Conservation (phyloP, 2,329 filamentous ascomycete genomes). For the Arachnomyces sp. region DNA sequence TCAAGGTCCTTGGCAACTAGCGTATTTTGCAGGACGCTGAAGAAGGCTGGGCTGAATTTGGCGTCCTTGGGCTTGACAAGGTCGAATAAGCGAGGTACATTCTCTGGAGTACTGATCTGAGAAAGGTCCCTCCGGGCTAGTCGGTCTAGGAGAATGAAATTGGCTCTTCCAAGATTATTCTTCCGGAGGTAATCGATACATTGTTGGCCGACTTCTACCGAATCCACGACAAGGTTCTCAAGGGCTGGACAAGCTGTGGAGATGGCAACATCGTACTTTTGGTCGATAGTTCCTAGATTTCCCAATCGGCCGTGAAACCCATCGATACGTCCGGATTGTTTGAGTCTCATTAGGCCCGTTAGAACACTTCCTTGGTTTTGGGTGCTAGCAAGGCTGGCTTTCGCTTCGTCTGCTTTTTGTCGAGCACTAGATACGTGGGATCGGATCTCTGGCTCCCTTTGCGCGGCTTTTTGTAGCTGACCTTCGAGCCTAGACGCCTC, state of each 20-base stretch:
- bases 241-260: constrained; percentile 88
- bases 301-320: constrained; percentile 94
- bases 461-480: constrained; percentile 63
- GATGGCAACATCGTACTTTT: constrained; percentile 94
- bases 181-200: constrained; percentile 97
- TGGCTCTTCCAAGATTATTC: constrained; percentile 91
- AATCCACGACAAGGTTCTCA: constrained; percentile 95
- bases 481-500: constrained; percentile 64
- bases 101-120: constrained; percentile 78
- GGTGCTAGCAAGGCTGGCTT: constrained; percentile 78
- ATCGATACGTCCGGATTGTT: constrained; percentile 91
- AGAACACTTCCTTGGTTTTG: constrained; percentile 92
- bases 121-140: constrained; percentile 70
- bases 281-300: constrained; percentile 87
- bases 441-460: constrained; percentile 74
- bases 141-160: constrained; percentile 93
- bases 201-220: constrained; percentile 90
- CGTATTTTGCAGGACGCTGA: constrained; percentile 90
- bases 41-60: constrained; percentile 83
- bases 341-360: constrained; percentile 84
- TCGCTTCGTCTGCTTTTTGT: constrained; percentile 93
- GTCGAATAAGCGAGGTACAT: constrained; percentile 87
- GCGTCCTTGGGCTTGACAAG: constrained; percentile 83
- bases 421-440: constrained; percentile 80
- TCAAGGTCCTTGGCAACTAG: constrained; percentile 84